Evolutionary conservation across 805 yeast species (phyloP), one percentile per base, ranked within the genome.

Genomic region (Candida ulmi): DNA sequence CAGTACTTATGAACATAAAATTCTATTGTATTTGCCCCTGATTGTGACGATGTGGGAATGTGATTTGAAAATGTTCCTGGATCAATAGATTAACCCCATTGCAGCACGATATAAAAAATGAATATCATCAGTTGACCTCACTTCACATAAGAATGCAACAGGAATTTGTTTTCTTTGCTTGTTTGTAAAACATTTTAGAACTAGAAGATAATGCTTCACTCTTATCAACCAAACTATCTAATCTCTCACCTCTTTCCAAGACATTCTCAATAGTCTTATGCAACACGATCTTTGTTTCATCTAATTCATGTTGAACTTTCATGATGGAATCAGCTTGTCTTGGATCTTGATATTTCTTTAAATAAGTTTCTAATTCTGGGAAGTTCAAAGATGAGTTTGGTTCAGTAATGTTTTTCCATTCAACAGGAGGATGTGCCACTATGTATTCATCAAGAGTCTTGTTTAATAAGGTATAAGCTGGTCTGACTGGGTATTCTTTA

Each of bases 231-330:
- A 93, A 72, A 31, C 93, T 74, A 59, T 93, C 99, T 55, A 93
- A 76, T 57, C 88, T 88, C 64, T 93, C 99, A 37, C 99, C 99
- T 62, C 99, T 79, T 63, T 88, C 95, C 59, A 93, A 73, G 8
- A 93, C 96, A 45, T 83, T 74, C 64, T 93, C 97, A 50, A 93
- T 91, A 35, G 97, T 88, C 67, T 91, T 90, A 66, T 93, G 98
- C 55, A 93, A 71, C 30, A 90, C 96, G 52, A 91, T 87, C 70
- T 93, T 93, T 28, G 99, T 93, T 60, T 93, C 99, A 63, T 93
- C 99, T 54, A 93, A 76, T 64, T 93, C 99, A 59, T 88, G 95
- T 69, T 93, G 99, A 17, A 93, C 99, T 62, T 83, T 85, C 95
- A 93, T 83, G 46, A 93, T 80, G 11, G 96, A 83, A 61, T 93